Evolutionary conservation across 352 stramenopile species (phyloP).

Genomic region (Peronospora tabacina): DNA sequence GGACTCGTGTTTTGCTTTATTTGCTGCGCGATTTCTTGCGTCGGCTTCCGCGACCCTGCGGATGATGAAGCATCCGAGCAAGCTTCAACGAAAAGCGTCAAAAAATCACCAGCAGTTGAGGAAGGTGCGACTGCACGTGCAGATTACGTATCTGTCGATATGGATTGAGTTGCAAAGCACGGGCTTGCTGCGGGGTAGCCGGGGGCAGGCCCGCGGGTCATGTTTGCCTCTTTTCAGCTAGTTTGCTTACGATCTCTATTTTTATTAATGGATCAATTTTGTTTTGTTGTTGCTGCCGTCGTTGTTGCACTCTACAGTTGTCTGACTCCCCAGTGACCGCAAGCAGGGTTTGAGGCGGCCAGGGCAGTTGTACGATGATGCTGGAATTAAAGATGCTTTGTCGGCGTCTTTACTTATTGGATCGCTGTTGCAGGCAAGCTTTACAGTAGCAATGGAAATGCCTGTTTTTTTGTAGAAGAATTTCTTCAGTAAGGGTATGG

Average conservation of each 20-base stretch:
- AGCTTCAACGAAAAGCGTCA: conserved; percentile 24
- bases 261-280: conserved; percentile 36
- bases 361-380: background rate
- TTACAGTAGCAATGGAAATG: no score
- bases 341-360: background rate
- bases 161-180: conserved; percentile 29
- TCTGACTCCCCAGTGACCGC: conserved; percentile 9
- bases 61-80: conserved; percentile 27
- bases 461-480: no score
- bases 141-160: conserved; percentile 60
- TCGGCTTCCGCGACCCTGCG: conserved; percentile 43
- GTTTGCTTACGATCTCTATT: conserved; percentile 25
- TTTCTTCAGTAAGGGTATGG: no score
- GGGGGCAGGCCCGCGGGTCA: background rate
- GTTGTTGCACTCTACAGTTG: conserved; percentile 14
- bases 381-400: background rate
- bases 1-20: conserved; percentile 72
- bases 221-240: conserved; percentile 14
- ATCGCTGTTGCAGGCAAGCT: background rate
- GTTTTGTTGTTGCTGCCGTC: conserved; percentile 12
- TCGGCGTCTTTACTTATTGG: background rate
- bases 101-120: conserved; percentile 37
- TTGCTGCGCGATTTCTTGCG: conserved; percentile 66
- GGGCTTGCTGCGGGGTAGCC: background rate
- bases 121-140: conserved; percentile 59